Evolutionary conservation across 2,329 filamentous ascomycete genomes (phyloP), one percentile per base, ranked within the genome.

Genomic region (Microdochium bolleyi): DNA sequence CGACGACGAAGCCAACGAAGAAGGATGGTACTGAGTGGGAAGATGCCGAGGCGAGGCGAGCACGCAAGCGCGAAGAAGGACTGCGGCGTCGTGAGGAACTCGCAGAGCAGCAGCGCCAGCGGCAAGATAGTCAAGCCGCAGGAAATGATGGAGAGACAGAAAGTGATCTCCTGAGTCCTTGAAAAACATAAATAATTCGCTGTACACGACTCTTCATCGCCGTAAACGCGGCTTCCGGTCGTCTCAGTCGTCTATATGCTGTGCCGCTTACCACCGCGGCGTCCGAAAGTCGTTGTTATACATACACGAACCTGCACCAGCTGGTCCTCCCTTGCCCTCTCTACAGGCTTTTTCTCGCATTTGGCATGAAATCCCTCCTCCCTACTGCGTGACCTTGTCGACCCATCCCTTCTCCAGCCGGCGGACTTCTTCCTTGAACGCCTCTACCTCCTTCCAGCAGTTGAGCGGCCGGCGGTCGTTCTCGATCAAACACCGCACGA

Each of bases 381-480:
- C 14, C 41, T 50, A 67, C 60, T 62, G 62, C 54, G 89, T 80
- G 53, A 95, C 84, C 73, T 85, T 89, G 66, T 95, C 87, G 34
- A 96, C 89, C 83, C 95, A 97, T 24, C 78, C 78, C 72, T 83
- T 86, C 80, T 96, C 92, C 71, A 96, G 70, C 73, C 83, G 84
- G 61, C 88, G 83, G 50, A 97, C 92, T 77, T 95, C 89, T 62
- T 81, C 80, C 82, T 92, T 95, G 71, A 97, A 97, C 21, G 77
- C 78, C 74, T 95, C 87, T 24, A 96, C 90, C 80, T 96, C 91
- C 71, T 85, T 80, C 88, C 89, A 96, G 79, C 92, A 97, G 75
- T 96, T 89, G 66, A 96, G 75, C 67, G 92, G 92, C 69, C 90
- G 81, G 58, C 90, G 79, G 71, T 96, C 92, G 69, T 96, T 86